phyloP scores from a whole-genome alignment of 2,329 filamentous ascomycete species.

The Cadophora sp. region DNA sequence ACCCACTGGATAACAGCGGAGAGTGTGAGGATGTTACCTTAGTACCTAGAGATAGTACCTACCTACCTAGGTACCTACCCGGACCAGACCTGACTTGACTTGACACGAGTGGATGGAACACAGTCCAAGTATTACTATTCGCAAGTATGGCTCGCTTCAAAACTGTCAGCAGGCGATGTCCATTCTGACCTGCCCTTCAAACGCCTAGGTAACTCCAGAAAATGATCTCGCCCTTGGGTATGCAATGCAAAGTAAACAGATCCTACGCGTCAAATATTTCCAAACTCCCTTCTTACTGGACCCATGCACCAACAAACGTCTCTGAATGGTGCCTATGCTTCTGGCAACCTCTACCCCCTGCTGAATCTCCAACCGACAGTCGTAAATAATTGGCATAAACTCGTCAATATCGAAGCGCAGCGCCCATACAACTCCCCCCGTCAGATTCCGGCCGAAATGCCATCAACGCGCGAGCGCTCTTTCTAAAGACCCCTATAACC shows the following conservation, averaged over 20 bases:
- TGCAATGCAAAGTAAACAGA: conserved; percentile 29
- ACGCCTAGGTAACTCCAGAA: conserved; percentile 26
- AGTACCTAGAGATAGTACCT: no score
- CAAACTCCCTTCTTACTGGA: conserved; percentile 9
- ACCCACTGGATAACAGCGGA: no score
- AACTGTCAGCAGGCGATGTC: conserved; percentile 17
- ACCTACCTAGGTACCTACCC: background rate
- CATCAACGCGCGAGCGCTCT: conserved; percentile 20
- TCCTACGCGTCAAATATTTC: conserved; percentile 14
- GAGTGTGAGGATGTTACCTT: no score
- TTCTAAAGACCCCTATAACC: conserved; percentile 21
- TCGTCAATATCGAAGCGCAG: background rate
- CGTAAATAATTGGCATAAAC: background rate
- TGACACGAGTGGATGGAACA: background rate
- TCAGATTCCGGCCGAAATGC: background rate
- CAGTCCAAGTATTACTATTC: conserved; percentile 14
- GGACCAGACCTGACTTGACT: background rate
- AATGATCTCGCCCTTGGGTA: conserved; percentile 24
- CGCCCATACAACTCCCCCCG: background rate
- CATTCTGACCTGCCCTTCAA: conserved; percentile 30
- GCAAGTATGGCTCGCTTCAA: background rate
- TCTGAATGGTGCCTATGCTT: background rate
- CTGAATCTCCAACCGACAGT: conserved; percentile 10
- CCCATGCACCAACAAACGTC: background rate
- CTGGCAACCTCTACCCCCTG: background rate